Evolutionary conservation across 2,329 filamentous ascomycete species (phyloP), one percentile per base, ranked within the genome.

Genomic region (Beauveria sp.): DNA sequence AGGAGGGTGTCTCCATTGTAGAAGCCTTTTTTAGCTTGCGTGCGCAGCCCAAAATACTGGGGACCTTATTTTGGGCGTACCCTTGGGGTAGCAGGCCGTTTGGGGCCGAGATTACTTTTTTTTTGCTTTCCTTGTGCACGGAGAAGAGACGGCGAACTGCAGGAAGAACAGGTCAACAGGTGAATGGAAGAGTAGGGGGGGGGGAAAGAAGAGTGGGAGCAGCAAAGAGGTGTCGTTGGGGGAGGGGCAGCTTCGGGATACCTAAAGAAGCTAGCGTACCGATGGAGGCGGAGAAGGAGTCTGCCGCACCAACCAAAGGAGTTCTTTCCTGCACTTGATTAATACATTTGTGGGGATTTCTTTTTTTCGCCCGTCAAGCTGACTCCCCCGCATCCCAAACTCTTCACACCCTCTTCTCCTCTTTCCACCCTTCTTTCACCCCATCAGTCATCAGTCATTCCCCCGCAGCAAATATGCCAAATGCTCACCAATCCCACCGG

Each of bases 21-120:
- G 28, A 48, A 42, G 45, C 28, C 56, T 43, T 59, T 50, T 42
- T 50, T 42, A 58, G 55, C 55, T 38, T 26, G 55, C 45, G 40
- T 59, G 56, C 56, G 56, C 56, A 59, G 56, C 56, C 56, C 56
- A 16, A 51, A 59, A 51, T 4, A 59, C 31, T 59, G 49, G 57
- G 38, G 5, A 14, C 5, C 22, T 46, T 38, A 9, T 46, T 46
- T 52, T 51, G 14, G n/a, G n/a, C 34, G 52, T 60, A 60, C 56
- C 57, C 38, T 53, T 60, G 24, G 57, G 48, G 57, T 60, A 60
- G 57, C 40, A 53, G 48, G 34, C 56, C 46, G 56, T 59, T 59
- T 50, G 45, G 45, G 46, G 56, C 31, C 56, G 46, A 50, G 16
- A 18, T 51, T 59, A 28, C 5, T 4, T 24, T 38, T 42, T 43